Percentiles rank a stretch among this genome's conserved stretches.
phyloP scores from a whole-genome alignment of 805 yeast species.

The Candida taoyuanica region DNA sequence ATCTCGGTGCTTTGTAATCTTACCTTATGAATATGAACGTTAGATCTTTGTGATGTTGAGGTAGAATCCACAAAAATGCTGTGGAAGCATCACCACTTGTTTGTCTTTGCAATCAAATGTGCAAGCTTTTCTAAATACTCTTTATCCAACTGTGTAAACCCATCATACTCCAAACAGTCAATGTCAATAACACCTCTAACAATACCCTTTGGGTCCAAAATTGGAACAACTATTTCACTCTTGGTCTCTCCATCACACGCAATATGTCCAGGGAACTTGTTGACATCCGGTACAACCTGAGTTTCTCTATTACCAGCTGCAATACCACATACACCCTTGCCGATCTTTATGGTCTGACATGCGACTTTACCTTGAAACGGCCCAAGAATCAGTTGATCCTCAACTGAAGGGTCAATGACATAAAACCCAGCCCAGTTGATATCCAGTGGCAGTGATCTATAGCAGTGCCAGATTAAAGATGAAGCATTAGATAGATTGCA shows the following conservation, averaged over 20 bases:
- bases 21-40: neutral
- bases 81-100: slow-evolving; percentile 41
- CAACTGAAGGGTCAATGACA: slow-evolving; percentile 35
- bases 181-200: slow-evolving; percentile 80
- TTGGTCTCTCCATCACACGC: slow-evolving; percentile 96
- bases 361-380: slow-evolving; percentile 98
- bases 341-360: slow-evolving; percentile 75
- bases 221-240: slow-evolving; percentile 91
- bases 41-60: too few relatives aligned
- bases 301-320: slow-evolving; percentile 60
- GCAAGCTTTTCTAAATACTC: slow-evolving; percentile 58
- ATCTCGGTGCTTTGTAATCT: slow-evolving; percentile 70
- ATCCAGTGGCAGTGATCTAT: slow-evolving; percentile 48
- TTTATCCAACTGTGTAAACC: slow-evolving; percentile 65
- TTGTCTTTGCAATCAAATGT: slow-evolving; percentile 42
- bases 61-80: too few relatives aligned
- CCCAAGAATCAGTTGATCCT: slow-evolving; percentile 60
- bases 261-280: slow-evolving; percentile 83
- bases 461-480: slow-evolving; percentile 85
- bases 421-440: slow-evolving; percentile 97
- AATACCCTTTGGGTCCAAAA: slow-evolving; percentile 38
- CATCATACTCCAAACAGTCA: slow-evolving; percentile 63
- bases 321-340: slow-evolving; percentile 88
- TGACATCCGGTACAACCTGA: slow-evolving; percentile 76
- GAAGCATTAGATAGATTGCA: slow-evolving; percentile 84